phyloP scores from a whole-genome alignment of 2,329 filamentous ascomycete species.

The Cercospora berteroae region DNA sequence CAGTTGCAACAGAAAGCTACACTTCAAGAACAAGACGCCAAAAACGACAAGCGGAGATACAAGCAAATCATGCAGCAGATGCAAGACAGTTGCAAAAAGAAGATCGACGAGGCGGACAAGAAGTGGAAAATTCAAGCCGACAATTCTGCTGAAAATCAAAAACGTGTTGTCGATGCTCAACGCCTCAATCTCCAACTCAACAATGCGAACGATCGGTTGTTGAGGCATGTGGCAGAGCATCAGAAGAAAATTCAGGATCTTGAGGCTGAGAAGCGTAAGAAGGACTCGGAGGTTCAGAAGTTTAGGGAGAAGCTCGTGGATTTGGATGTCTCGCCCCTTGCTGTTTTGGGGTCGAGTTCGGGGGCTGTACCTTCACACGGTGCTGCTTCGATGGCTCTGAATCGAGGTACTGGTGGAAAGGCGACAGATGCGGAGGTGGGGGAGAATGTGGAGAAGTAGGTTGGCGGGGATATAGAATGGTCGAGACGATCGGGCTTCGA shows the following conservation, averaged over 20 bases:
- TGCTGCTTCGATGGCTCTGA: not conserved
- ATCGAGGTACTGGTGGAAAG: not conserved
- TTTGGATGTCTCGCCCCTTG: not conserved
- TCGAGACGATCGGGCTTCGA: not conserved
- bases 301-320: not conserved
- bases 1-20: not conserved
- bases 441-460: not conserved
- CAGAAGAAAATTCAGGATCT: not conserved
- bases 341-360: not conserved
- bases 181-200: not conserved
- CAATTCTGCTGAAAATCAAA: conserved; percentile 8
- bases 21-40: not conserved
- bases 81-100: not conserved
- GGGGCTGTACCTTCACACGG: not conserved
- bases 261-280: conserved; percentile 4
- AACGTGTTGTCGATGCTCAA: conserved; percentile 1
- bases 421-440: not conserved
- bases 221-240: not conserved
- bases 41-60: not conserved
- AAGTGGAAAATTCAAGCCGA: conserved; percentile 1
- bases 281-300: not conserved
- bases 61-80: conserved; percentile 3
- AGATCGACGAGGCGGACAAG: not conserved
- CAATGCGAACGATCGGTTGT: not conserved
- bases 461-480: not conserved